Evolutionary conservation across 1,284 basidiomycete genomes (phyloP).

Genomic region (Dichomitus squalens): DNA sequence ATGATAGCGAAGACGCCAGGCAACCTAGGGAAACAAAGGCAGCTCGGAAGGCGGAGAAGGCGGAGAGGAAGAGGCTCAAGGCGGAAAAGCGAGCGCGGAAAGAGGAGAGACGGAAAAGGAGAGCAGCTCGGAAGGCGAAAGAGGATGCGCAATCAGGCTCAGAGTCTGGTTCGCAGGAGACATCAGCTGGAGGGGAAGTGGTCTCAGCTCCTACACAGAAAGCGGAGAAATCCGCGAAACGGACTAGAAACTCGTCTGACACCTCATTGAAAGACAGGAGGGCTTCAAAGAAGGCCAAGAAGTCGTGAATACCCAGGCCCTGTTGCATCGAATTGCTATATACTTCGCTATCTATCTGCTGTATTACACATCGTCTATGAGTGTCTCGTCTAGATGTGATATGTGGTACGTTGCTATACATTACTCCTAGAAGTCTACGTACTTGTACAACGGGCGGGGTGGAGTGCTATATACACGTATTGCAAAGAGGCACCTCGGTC

Average conservation of each 20-base stretch:
- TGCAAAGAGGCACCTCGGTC: not conserved
- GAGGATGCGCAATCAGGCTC: not conserved
- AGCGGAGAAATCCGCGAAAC: not conserved
- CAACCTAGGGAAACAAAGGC: conserved; percentile 12
- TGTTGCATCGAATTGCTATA: not conserved
- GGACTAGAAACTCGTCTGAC: not conserved
- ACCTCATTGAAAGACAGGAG: not conserved
- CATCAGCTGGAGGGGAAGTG: not conserved
- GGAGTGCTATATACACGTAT: conserved; percentile 11
- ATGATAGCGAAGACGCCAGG: not conserved
- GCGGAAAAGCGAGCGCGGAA: conserved; percentile 30
- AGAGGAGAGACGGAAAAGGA: conserved; percentile 27
- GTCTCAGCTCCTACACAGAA: not conserved
- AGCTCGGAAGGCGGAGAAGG: conserved; percentile 23
- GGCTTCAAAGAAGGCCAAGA: conserved; percentile 4
- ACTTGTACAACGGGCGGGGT: conserved; percentile 13
- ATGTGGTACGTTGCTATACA: conserved; percentile 5
- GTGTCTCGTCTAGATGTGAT: not conserved
- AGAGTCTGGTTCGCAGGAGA: not conserved
- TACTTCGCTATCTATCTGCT: not conserved
- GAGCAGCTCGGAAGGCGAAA: conserved; percentile 1
- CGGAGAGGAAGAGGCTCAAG: conserved; percentile 27
- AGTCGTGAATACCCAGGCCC: not conserved
- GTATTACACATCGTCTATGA: not conserved
- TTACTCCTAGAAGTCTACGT: conserved; percentile 12